phyloP scores from a whole-genome alignment of 495 filamentous ascomycete species.

The Penicillium taxi region DNA sequence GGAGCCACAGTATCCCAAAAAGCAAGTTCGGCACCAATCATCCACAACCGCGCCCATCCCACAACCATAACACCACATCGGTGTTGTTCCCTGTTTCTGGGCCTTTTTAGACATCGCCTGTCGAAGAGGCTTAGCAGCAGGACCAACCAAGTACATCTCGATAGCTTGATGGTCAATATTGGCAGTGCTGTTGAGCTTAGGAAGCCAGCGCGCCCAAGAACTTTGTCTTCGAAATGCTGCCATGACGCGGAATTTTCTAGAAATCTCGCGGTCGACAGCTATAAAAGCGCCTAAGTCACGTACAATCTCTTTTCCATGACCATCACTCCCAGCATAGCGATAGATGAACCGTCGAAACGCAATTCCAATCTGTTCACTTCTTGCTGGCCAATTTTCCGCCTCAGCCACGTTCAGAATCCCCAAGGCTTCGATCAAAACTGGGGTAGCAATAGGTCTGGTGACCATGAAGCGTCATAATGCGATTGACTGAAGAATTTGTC shows the following conservation, averaged over 20 bases:
- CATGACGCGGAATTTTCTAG: slow-evolving; percentile 2
- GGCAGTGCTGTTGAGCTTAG: slow-evolving; percentile 3
- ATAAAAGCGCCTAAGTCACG: slow-evolving; percentile 5
- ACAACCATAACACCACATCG: slow-evolving; percentile 6
- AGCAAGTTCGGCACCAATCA: slow-evolving; percentile 7
- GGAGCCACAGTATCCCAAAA: slow-evolving; percentile 1
- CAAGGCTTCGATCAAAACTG: slow-evolving; percentile 4
- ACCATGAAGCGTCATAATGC: slow-evolving; percentile 3
- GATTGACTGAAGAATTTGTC: slow-evolving; percentile 1
- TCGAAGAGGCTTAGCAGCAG: background rate
- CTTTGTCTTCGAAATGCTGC: slow-evolving; percentile 4
- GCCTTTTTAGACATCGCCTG: background rate
- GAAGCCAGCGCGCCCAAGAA: slow-evolving; percentile 6
- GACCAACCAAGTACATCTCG: slow-evolving; percentile 3
- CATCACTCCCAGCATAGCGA: background rate
- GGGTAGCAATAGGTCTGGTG: background rate
- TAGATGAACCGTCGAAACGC: slow-evolving; percentile 1
- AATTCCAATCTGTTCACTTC: slow-evolving; percentile 5
- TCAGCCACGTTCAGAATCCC: slow-evolving; percentile 4
- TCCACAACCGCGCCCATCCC: background rate
- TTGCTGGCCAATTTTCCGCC: slow-evolving; percentile 4
- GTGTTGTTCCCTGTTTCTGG: background rate
- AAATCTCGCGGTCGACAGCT: background rate
- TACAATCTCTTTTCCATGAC: background rate
- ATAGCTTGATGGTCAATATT: background rate